phyloP scores from a whole-genome alignment of 2,329 filamentous ascomycete species.

The Amylocarpus encephaloides region DNA sequence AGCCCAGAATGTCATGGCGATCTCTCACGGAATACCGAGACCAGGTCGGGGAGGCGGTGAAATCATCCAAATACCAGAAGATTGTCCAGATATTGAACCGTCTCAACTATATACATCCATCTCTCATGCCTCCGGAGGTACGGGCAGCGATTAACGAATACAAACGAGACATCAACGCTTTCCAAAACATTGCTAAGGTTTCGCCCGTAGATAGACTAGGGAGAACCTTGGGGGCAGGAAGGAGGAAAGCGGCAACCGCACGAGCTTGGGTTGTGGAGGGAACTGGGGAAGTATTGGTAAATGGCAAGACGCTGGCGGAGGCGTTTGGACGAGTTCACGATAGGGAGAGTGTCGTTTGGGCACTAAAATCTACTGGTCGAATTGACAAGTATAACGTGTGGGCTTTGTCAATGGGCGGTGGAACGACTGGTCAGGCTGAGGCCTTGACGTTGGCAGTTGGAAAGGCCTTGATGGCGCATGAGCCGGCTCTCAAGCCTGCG shows the following conservation, averaged over 20 bases:
- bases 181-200: slow-evolving; percentile 56
- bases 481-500: slow-evolving; percentile 82
- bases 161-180: slow-evolving; percentile 68
- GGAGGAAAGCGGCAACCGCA: slow-evolving; percentile 81
- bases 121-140: slow-evolving; percentile 66
- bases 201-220: slow-evolving; percentile 69
- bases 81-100: slow-evolving; percentile 70
- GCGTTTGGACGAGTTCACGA: slow-evolving; percentile 87
- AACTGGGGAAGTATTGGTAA: slow-evolving; percentile 81
- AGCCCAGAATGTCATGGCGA: slow-evolving; percentile 73
- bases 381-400: slow-evolving; percentile 97
- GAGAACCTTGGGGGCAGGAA: slow-evolving; percentile 71
- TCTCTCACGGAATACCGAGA: slow-evolving; percentile 70
- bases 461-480: slow-evolving; percentile 82
- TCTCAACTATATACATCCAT: slow-evolving; percentile 78
- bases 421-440: slow-evolving; percentile 91
- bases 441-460: slow-evolving; percentile 85
- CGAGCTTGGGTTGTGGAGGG: slow-evolving; percentile 88
- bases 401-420: slow-evolving; percentile 77
- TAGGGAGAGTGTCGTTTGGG: slow-evolving; percentile 89
- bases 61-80: slow-evolving; percentile 70
- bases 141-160: slow-evolving; percentile 59
- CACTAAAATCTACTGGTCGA: slow-evolving; percentile 72
- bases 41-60: slow-evolving; percentile 64
- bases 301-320: slow-evolving; percentile 77